Conservation (phyloP, 2,329 filamentous ascomycete genomes). For the Pseudonectria foliicola region DNA sequence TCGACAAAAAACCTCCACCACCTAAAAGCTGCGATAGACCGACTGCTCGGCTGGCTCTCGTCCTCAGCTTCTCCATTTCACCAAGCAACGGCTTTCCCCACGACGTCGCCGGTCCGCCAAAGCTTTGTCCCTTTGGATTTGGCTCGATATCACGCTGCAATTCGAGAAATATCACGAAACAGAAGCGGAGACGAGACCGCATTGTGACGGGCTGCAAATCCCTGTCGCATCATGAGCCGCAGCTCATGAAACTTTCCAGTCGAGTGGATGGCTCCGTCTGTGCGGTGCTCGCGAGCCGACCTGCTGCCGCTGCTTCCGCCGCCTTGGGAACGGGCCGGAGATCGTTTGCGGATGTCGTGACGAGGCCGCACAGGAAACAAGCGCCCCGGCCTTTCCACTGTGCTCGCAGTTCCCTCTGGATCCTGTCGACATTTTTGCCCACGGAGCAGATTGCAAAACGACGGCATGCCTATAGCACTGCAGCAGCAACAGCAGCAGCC, state of each 20-base stretch:
- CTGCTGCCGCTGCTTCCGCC: constrained; percentile 18
- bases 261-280: constrained; percentile 55
- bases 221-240: constrained; percentile 38
- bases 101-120: too few relatives aligned
- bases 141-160: too few relatives aligned
- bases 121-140: too few relatives aligned
- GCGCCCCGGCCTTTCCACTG: constrained; percentile 19
- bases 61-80: too few relatives aligned
- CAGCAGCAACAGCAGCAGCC: constrained; percentile 24
- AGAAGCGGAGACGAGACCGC: too few relatives aligned
- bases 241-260: constrained; percentile 54
- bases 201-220: too few relatives aligned
- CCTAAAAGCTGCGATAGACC: too few relatives aligned
- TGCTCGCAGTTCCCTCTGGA: constrained; percentile 30
- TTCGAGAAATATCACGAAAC: too few relatives aligned
- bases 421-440: constrained; percentile 34
- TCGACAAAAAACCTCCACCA: too few relatives aligned
- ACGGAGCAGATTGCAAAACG: constrained; percentile 7
- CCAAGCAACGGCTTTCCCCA: too few relatives aligned
- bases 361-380: constrained; percentile 8
- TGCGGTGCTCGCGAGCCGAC: constrained; percentile 44
- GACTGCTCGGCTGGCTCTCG: too few relatives aligned
- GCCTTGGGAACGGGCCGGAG: constrained; percentile 9
- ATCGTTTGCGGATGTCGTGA: constrained; percentile 18
- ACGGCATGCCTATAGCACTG: constrained; percentile 15